Conservation (phyloP, 1,284 basidiomycete species). For the Naganishia sp. region DNA sequence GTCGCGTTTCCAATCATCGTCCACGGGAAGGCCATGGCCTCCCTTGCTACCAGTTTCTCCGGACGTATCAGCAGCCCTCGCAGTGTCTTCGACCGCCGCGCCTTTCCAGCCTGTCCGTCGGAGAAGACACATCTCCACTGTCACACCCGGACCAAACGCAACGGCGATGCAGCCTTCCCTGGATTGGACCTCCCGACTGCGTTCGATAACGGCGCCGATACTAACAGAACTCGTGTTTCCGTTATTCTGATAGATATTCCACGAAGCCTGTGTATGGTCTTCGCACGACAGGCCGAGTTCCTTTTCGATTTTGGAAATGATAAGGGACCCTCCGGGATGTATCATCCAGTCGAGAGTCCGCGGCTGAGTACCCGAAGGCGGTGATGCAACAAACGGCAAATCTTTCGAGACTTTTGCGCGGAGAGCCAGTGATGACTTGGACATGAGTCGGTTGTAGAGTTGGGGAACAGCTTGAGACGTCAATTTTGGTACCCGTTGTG, state of each 20-base stretch:
- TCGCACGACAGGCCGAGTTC: slow-evolving; percentile 27
- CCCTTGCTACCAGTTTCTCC: neutral
- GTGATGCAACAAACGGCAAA: slow-evolving; percentile 17
- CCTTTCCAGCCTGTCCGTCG: slow-evolving; percentile 34
- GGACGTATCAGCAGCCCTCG: neutral
- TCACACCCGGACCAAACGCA: slow-evolving; percentile 39
- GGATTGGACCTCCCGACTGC: slow-evolving; percentile 25
- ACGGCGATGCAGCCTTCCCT: slow-evolving; percentile 35
- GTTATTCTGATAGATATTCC: slow-evolving; percentile 36
- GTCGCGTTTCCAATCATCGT: neutral
- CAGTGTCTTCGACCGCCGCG: slow-evolving; percentile 6
- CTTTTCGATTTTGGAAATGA: slow-evolving; percentile 35
- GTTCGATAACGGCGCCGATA: slow-evolving; percentile 37
- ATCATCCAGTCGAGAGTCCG: slow-evolving; percentile 36
- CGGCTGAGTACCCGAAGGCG: slow-evolving; percentile 27
- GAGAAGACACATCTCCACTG: slow-evolving; percentile 35
- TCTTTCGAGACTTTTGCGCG: slow-evolving; percentile 8
- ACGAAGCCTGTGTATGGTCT: slow-evolving; percentile 36
- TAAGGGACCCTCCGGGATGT: slow-evolving; percentile 37
- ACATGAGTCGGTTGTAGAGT: slow-evolving; percentile 30
- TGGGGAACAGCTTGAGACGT: slow-evolving; percentile 35
- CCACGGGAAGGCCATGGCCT: neutral
- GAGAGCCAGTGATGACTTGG: slow-evolving; percentile 10
- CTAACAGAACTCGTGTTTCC: slow-evolving; percentile 36
- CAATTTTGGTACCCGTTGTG: slow-evolving; percentile 33